Percentiles rank a stretch among this genome's conserved stretches.
Evolutionary conservation across 192 early-diverging fungal species (phyloP).

Genomic region (Podila verticillata): DNA sequence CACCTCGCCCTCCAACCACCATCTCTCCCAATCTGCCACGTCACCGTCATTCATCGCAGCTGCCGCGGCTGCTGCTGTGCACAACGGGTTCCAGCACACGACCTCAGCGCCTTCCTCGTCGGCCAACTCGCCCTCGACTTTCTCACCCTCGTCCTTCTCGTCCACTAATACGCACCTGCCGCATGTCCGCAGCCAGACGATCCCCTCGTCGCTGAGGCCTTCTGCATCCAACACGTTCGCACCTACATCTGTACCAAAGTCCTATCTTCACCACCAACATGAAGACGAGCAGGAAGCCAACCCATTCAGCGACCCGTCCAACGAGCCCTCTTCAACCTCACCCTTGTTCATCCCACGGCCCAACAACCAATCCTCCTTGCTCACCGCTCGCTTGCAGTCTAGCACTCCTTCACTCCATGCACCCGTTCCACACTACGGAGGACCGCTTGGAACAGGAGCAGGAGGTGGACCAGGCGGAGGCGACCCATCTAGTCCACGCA

Average conservation of each 20-base stretch:
- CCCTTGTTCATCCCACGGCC: slow-evolving; percentile 17
- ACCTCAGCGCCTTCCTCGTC: slow-evolving; percentile 15
- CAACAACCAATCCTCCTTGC: slow-evolving; percentile 29
- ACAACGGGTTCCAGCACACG: background rate
- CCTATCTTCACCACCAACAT: background rate
- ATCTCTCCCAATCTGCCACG: slow-evolving; percentile 1
- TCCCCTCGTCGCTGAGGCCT: slow-evolving; percentile 29
- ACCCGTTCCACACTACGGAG: slow-evolving; percentile 28
- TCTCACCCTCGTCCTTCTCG: background rate
- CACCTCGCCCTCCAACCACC: slow-evolving; percentile 2
- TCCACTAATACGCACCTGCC: slow-evolving; percentile 13
- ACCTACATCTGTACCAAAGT: background rate
- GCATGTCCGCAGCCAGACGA: slow-evolving; percentile 35
- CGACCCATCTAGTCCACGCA: slow-evolving; percentile 11
- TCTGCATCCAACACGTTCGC: slow-evolving; percentile 36
- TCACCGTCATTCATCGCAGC: background rate
- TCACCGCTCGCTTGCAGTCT: slow-evolving; percentile 38
- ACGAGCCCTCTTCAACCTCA: slow-evolving; percentile 6
- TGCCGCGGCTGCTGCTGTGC: background rate
- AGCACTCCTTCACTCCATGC: slow-evolving; percentile 29
- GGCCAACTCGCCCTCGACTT: slow-evolving; percentile 24
- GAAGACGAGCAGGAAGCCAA: slow-evolving; percentile 9
- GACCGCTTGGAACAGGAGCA: background rate
- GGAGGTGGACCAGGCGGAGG: background rate
- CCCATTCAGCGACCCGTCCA: slow-evolving; percentile 33